Conservation (phyloP, 495 filamentous ascomycete genomes). For the Xylaria bambusicola region DNA sequence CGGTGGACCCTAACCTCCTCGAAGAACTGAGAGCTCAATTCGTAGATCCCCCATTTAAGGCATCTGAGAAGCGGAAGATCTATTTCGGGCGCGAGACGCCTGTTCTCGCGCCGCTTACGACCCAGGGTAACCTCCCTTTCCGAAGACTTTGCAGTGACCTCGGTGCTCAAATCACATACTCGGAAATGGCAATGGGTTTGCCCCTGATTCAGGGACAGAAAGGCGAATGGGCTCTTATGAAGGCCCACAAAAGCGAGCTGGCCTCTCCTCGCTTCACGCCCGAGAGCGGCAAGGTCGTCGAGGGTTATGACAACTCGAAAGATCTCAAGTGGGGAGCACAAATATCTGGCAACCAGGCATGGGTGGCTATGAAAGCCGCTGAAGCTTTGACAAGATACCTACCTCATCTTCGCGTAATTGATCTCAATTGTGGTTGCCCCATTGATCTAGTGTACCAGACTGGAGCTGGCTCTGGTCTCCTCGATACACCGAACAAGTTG, state of each 20-base stretch:
- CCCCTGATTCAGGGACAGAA: conserved; percentile 90
- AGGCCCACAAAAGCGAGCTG: conserved; percentile 80
- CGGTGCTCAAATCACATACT: conserved; percentile 92
- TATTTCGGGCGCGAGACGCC: conserved; percentile 95
- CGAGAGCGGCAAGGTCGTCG: conserved; percentile 52
- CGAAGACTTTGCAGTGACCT: conserved; percentile 87
- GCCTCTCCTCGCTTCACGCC: conserved; percentile 59
- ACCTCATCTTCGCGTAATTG: conserved; percentile 82
- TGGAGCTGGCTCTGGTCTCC: conserved; percentile 90
- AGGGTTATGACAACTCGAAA: conserved; percentile 75
- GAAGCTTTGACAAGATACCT: conserved; percentile 75
- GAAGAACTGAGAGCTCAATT: conserved; percentile 78
- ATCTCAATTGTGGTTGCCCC: conserved; percentile 95
- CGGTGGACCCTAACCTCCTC: conserved; percentile 33
- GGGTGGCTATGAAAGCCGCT: conserved; percentile 81
- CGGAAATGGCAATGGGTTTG: conserved; percentile 95
- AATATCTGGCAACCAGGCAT: conserved; percentile 86
- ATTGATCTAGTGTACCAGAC: conserved; percentile 87
- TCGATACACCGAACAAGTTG: conserved; percentile 79
- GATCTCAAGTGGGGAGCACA: conserved; percentile 90
- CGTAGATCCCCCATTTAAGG: conserved; percentile 78
- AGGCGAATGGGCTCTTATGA: conserved; percentile 91
- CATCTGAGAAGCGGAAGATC: conserved; percentile 88
- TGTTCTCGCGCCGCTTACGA: conserved; percentile 80
- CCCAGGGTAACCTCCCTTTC: conserved; percentile 97